Base-by-base conservation (phyloP, 2,329 filamentous ascomycete species). In the Diaporthe amygdali region DNA sequence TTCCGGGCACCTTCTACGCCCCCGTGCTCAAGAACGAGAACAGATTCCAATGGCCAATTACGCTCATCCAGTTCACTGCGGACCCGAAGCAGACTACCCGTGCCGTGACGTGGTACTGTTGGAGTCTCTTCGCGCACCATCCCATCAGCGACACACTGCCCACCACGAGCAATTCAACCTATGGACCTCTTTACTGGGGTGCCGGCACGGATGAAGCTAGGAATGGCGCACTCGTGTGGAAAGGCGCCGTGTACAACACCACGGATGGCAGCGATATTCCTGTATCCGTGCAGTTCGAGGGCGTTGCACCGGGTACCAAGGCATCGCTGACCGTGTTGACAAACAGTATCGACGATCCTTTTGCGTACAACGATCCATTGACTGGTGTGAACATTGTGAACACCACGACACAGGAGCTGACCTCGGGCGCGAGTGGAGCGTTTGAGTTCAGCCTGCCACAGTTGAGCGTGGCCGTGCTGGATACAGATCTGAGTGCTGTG, bases 401-500 rank as follows among this genome's bases (percentile, higher is more conserved):
- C 66, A 84, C 79, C 25, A 79, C 78, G 1, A 82, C 77, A 17
- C 76, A 75, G 1, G 77, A 77, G 0, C 71, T 89, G n/a, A 80
- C 76, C 73, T 86, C 85, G 2, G 83, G 81, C 15, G 75, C 77
- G 3, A 79, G 82, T 30, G 88, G 89, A 3, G 77, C 75, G 2
- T 89, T 90, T 74, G 78, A 78, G 47, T 90, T 90, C 74, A 81
- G 76, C 25, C 72, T 91, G 74, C 88, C 88, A 0, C 81, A 87
- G 74, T 78, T 89, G 69, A 89, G 87, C 74, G 84, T 91, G 55
- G 87, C 87, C 12, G 84, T 91, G 2, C 76, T 91, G 63, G 86
- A 89, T 67, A 85, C 83, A 1, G 75, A 64, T 47, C 30, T 49
- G 41, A 22, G 30, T 37, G 59, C 27, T 37, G 27, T n/a, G 20